Evolutionary conservation across 257 asterid genomes (phyloP), one percentile per base, ranked within the genome.

Genomic region (Solanum pimpinellifolium): DNA sequence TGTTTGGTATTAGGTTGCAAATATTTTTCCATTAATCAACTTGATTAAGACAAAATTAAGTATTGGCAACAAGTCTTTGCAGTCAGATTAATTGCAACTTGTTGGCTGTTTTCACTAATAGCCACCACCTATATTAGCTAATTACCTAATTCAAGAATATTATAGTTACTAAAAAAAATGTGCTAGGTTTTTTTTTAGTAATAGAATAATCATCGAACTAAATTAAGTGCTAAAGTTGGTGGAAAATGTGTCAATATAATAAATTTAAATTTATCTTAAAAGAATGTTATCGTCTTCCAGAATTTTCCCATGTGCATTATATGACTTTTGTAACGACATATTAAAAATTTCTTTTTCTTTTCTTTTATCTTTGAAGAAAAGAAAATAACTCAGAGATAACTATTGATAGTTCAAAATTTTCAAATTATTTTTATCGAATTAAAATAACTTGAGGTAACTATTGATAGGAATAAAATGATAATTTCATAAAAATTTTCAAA

Each of bases 21-120:
- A 27, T 78, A 78, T 15, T 78, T 46, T 8, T 78, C 66, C 42
- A 78, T 78, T 77, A 77, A 77, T 78, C 16, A 46, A 47, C 84
- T 46, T 27, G 42, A 47, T 46, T 9, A 25, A 78, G 4, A 27
- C 42, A 39, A 46, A 78, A 78, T 9, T 27, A 9, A 46, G n/a
- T 14, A 78, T 25, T 25, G 41, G 14, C 8, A 42, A n/a, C 33
- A 76, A 16, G 39, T 27, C 9, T 78, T 46, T 27, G 41, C 37
- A 44, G n/a, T 77, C 8, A 77, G 39, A 77, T 20, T 59, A 20
- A 7, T 77, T 77, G n/a, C 65, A 77, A 77, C 25, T 77, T 4
- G 84, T 77, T 46, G 39, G 66, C 39, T 78, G 84, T 6, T 27
- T 46, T 35, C 60, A 42, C 62, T 44, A 14, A 77, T 42, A 77